Evolutionary conservation across 2,329 filamentous ascomycete species (phyloP).

Genomic region (Elsinoe perseae): DNA sequence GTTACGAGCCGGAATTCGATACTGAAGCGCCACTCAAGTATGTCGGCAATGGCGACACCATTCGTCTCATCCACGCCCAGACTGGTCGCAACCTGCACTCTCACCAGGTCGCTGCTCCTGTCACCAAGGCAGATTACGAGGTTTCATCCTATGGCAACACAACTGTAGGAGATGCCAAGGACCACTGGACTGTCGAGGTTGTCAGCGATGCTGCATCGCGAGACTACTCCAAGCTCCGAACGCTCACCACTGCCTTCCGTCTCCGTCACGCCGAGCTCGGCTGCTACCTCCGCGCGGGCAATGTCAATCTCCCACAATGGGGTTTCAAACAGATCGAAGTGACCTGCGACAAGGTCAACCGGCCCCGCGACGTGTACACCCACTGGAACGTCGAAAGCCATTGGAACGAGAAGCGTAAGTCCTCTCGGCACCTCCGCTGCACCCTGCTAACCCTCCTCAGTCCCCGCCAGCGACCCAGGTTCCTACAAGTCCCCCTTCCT

Average conservation of each 20-base stretch:
- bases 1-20: conserved; percentile 64
- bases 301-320: conserved; percentile 95
- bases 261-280: conserved; percentile 72
- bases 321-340: conserved; percentile 99
- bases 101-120: conserved; percentile 77
- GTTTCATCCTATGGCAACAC: conserved; percentile 95
- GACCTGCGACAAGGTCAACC: conserved; percentile 88
- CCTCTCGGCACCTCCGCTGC: background rate
- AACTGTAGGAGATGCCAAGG: conserved; percentile 92
- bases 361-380: conserved; percentile 85
- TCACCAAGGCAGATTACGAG: conserved; percentile 84
- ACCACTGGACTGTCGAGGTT: conserved; percentile 93
- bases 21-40: conserved; percentile 61
- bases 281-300: conserved; percentile 92
- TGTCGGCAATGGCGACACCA: conserved; percentile 65
- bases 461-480: conserved; percentile 79
- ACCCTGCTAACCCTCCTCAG: conserved; percentile 37
- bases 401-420: conserved; percentile 83
- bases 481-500: conserved; percentile 95
- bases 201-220: conserved; percentile 80
- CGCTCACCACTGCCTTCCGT: conserved; percentile 87
- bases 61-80: conserved; percentile 88
- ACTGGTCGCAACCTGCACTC: conserved; percentile 97
- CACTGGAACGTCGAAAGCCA: conserved; percentile 99
- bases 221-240: conserved; percentile 77